Conservation (phyloP, 2,329 filamentous ascomycete genomes). For the Colletotrichum caudatum region DNA sequence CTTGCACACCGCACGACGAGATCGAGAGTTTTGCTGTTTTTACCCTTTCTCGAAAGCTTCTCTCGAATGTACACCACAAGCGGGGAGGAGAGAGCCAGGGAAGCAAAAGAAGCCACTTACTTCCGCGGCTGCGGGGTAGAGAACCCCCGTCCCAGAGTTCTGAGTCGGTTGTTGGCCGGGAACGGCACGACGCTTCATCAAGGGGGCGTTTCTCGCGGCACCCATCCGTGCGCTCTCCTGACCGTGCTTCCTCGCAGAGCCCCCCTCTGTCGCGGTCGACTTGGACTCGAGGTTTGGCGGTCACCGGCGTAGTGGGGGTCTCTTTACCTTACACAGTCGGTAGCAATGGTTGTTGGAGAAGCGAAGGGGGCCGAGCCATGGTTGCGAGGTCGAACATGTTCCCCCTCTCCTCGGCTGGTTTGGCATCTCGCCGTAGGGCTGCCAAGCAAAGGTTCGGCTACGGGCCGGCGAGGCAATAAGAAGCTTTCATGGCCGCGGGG, state of each 20-base stretch:
- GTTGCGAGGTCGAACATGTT: constrained; percentile 22
- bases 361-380: neutral
- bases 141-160: neutral
- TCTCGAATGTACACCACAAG: neutral
- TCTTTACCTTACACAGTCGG: neutral
- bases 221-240: constrained; percentile 8
- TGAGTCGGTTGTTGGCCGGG: neutral
- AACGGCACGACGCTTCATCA: neutral
- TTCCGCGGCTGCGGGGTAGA: constrained; percentile 6
- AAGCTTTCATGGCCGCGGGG: constrained; percentile 26
- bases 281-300: neutral
- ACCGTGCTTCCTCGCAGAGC: neutral
- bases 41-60: neutral
- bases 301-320: neutral
- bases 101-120: constrained; percentile 11
- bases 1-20: neutral
- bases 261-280: neutral
- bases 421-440: constrained; percentile 32
- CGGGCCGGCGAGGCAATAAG: constrained; percentile 4
- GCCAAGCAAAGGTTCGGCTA: constrained; percentile 21
- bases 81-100: neutral
- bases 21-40: constrained; percentile 18
- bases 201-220: neutral
- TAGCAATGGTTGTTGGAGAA: neutral
- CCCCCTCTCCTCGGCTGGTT: constrained; percentile 27